phyloP scores from a whole-genome alignment of 2,329 filamentous ascomycete genomes.

The Colletotrichum neosansevieriae region DNA sequence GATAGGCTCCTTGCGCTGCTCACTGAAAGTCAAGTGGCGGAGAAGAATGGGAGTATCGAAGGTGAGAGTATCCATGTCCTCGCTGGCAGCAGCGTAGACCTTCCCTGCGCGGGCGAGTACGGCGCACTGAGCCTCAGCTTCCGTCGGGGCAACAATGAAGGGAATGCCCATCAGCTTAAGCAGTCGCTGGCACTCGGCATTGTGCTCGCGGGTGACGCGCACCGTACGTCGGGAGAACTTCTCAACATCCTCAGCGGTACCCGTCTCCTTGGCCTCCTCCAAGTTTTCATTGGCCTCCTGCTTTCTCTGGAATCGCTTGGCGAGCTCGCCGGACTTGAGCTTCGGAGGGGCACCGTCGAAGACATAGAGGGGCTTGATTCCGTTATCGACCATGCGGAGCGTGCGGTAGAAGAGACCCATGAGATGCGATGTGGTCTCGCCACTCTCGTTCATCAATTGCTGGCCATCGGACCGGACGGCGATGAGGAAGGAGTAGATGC shows the following conservation, averaged over 20 bases:
- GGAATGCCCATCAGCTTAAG: constrained; percentile 97
- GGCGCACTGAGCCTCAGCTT: constrained; percentile 97
- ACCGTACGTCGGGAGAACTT: constrained; percentile 96
- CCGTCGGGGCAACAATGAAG: constrained; percentile 93
- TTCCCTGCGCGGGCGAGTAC: constrained; percentile 90
- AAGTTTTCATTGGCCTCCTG: constrained; percentile 89
- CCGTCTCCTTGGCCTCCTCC: constrained; percentile 96
- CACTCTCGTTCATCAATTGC: constrained; percentile 93
- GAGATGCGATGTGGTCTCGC: constrained; percentile 96
- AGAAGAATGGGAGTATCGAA: constrained; percentile 93
- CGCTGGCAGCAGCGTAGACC: constrained; percentile 95
- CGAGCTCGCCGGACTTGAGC: constrained; percentile 96
- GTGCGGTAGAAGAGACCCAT: constrained; percentile 99
- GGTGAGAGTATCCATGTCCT: constrained; percentile 99
- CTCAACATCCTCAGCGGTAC: constrained; percentile 96
- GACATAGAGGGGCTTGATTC: constrained; percentile 98
- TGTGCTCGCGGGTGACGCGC: constrained; percentile 95
- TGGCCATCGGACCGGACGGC: constrained; percentile 97
- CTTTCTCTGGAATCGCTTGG: constrained; percentile 96
- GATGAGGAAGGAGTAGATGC: constrained; percentile 98
- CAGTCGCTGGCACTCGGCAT: constrained; percentile 90
- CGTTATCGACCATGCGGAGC: constrained; percentile 96
- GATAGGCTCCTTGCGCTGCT: constrained; percentile 97
- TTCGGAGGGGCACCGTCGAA: constrained; percentile 98
- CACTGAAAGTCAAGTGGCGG: constrained; percentile 94